Conservation (phyloP, 148 eudicot species). For the Rhododendron ferrugineum region DNA sequence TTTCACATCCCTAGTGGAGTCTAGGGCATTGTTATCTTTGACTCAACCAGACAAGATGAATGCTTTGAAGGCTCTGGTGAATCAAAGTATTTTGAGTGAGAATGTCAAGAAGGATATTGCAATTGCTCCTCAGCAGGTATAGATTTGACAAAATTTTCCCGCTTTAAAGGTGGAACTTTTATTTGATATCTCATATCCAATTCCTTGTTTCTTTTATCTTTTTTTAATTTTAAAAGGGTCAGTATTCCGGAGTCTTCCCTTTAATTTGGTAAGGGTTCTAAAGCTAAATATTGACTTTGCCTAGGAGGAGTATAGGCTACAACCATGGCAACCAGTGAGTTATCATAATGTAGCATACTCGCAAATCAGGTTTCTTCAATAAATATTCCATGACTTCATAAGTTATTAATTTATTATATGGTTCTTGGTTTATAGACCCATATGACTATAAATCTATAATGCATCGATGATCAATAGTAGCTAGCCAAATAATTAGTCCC, state of each 20-base stretch:
- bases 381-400: too few species aligned
- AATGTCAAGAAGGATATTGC: constrained; percentile 31
- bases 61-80: too few species aligned
- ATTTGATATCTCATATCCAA: background rate
- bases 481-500: too few species aligned
- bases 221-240: background rate
- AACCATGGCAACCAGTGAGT: background rate
- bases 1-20: too few species aligned
- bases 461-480: too few species aligned
- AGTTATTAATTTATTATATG: too few species aligned
- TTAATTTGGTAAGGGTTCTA: background rate
- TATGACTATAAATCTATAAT: too few species aligned
- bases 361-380: too few species aligned
- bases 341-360: background rate
- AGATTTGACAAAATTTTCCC: background rate
- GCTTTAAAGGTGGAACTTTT: background rate
- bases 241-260: background rate
- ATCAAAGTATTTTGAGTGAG: constrained; percentile 39
- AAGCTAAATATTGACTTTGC: background rate
- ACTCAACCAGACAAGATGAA: too few species aligned
- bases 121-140: constrained; percentile 38
- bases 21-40: too few species aligned
- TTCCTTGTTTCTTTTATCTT: background rate
- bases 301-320: background rate
- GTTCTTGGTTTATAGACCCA: too few species aligned